Percentiles rank a stretch among this genome's conserved stretches.
Conservation (phyloP, 148 eudicot species). For the Pharnaceum exiguum region DNA sequence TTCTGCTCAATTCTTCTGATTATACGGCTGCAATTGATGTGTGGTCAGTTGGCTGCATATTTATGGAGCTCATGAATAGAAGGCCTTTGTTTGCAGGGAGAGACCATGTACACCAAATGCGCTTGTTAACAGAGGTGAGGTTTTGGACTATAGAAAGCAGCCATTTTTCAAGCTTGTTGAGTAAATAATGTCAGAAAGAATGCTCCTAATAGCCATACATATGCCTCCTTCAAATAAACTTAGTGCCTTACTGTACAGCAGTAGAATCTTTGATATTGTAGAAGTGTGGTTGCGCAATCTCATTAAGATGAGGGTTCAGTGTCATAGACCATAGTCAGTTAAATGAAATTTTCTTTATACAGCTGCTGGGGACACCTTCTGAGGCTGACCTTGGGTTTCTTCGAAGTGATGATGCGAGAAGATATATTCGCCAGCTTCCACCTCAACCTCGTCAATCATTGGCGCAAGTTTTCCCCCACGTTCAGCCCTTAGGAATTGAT, state of each 20-base stretch:
- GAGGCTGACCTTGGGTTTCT: constrained; percentile 66
- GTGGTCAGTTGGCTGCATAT: constrained; percentile 96
- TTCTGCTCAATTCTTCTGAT: constrained; percentile 80
- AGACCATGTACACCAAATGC: constrained; percentile 88
- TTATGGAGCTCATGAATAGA: constrained; percentile 85
- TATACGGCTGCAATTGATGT: constrained; percentile 85
- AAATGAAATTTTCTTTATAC: no score
- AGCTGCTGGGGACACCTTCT: constrained; percentile 87
- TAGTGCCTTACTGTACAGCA: no score
- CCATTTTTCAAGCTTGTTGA: neutral
- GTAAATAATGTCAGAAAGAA: neutral
- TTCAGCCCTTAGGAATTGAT: constrained; percentile 75
- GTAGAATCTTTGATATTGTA: no score
- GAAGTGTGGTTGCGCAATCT: no score
- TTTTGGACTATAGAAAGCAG: neutral
- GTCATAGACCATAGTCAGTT: no score
- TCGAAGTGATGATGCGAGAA: constrained; percentile 68
- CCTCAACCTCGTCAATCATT: constrained; percentile 56
- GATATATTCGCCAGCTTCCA: constrained; percentile 66
- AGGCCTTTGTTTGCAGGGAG: constrained; percentile 78
- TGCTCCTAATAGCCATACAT: neutral
- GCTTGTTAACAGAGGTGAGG: constrained; percentile 73
- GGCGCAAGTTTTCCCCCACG: constrained; percentile 55
- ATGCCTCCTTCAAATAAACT: no score
- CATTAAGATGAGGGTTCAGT: no score